Evolutionary conservation across 2,329 filamentous ascomycete species (phyloP).

Genomic region (Claviceps lovelessii): DNA sequence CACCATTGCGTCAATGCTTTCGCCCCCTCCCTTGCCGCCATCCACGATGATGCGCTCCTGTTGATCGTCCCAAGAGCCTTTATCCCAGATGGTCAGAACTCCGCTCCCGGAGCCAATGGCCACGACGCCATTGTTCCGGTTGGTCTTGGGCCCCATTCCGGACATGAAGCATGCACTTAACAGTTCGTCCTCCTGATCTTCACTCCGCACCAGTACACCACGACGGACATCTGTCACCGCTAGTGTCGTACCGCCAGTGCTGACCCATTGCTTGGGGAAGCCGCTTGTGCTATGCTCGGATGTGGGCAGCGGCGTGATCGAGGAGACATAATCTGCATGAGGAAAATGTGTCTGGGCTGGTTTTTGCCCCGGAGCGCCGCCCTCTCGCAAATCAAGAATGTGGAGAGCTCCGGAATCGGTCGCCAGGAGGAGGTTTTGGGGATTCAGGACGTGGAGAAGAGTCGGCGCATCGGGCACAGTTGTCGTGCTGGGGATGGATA

Average conservation of each 20-base stretch:
- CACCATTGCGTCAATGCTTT: conserved; percentile 67
- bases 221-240: conserved; percentile 78
- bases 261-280: conserved; percentile 88
- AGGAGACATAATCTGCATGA: conserved; percentile 87
- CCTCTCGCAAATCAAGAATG: conserved; percentile 66
- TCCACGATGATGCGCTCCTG: conserved; percentile 76
- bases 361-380: conserved; percentile 37
- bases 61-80: conserved; percentile 88
- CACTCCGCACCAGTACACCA: conserved; percentile 75
- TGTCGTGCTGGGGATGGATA: conserved; percentile 52
- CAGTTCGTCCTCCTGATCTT: conserved; percentile 89
- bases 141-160: conserved; percentile 54
- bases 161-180: conserved; percentile 68
- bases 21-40: conserved; percentile 45
- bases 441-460: conserved; percentile 68
- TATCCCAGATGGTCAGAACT: conserved; percentile 84
- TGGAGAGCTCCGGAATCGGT: conserved; percentile 85
- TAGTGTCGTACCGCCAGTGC: conserved; percentile 79
- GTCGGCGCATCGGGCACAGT: conserved; percentile 56
- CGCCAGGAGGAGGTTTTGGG: conserved; percentile 74
- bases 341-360: conserved; percentile 72
- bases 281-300: conserved; percentile 71
- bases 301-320: conserved; percentile 68
- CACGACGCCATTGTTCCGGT: conserved; percentile 56
- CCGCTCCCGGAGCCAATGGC: conserved; percentile 66